Percentiles rank a stretch among this genome's conserved stretches.
phyloP scores from a whole-genome alignment of 2,329 filamentous ascomycete species.

The Pseudophaeomoniella oleicola region DNA sequence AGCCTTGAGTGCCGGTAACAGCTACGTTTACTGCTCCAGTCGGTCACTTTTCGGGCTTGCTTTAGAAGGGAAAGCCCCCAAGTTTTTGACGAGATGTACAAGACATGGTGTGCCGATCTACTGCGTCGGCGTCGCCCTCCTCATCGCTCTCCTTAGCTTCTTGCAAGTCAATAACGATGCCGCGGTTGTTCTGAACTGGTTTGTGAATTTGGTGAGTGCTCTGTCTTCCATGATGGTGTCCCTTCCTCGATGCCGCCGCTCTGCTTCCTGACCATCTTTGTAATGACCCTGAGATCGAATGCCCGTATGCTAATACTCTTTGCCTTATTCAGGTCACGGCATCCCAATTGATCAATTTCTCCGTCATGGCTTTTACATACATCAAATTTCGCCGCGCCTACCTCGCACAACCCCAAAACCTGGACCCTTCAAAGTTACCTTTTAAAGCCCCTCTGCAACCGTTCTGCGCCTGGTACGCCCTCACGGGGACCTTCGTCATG shows the following conservation, averaged over 20 bases:
- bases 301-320: background rate
- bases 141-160: slow-evolving; percentile 58
- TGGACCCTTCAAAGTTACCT: slow-evolving; percentile 52
- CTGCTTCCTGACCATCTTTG: no score
- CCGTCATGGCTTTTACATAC: slow-evolving; percentile 55
- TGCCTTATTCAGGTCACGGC: slow-evolving; percentile 41
- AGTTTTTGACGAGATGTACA: slow-evolving; percentile 48
- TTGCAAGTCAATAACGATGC: slow-evolving; percentile 53
- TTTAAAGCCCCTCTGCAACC: slow-evolving; percentile 58
- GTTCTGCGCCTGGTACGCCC: slow-evolving; percentile 53
- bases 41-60: slow-evolving; percentile 55
- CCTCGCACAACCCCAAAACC: slow-evolving; percentile 43
- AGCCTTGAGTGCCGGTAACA: slow-evolving; percentile 55
- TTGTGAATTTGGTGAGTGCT: slow-evolving; percentile 43
- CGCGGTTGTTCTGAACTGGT: slow-evolving; percentile 57
- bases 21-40: slow-evolving; percentile 53
- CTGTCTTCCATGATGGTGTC: no score
- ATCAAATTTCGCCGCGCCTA: slow-evolving; percentile 58
- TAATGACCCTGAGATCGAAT: no score
- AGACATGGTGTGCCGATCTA: slow-evolving; percentile 57
- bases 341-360: slow-evolving; percentile 60
- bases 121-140: slow-evolving; percentile 51
- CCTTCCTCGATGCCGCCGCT: no score
- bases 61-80: slow-evolving; percentile 52
- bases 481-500: slow-evolving; percentile 53